These are phyloP conservation scores for Aspergillus brasiliensis DNA, from an alignment of 2,329 filamentous ascomycete genomes.

Conservation along the genomic window DNA sequence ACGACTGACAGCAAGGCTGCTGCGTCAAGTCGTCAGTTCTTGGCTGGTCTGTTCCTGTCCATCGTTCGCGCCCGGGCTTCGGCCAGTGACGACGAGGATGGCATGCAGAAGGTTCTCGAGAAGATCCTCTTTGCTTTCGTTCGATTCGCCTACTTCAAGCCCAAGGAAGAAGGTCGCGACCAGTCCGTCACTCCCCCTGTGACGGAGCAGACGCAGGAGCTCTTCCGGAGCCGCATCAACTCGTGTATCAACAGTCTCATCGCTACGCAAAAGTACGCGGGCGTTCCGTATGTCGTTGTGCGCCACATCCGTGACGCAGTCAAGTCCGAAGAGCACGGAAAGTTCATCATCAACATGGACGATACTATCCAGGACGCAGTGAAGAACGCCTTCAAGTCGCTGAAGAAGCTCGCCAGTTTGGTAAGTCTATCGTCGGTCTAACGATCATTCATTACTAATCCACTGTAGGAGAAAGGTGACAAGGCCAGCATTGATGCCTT, in stretches of 20 bases:
- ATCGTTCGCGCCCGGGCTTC: conserved; percentile 48
- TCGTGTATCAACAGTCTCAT: conserved; percentile 58
- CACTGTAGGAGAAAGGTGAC: conserved; percentile 53
- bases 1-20: conserved; percentile 49
- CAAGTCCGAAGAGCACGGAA: conserved; percentile 38
- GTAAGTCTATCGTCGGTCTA: conserved; percentile 21
- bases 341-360: conserved; percentile 53
- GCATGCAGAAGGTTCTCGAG: conserved; percentile 46
- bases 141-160: conserved; percentile 54
- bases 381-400: conserved; percentile 45
- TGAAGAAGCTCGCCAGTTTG: conserved; percentile 42
- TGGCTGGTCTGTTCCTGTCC: conserved; percentile 57
- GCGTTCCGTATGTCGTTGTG: conserved; percentile 45
- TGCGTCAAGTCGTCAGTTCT: conserved; percentile 49
- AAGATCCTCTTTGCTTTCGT: conserved; percentile 50
- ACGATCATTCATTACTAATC: conserved; percentile 16
- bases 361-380: conserved; percentile 46
- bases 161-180: conserved; percentile 26
- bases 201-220: conserved; percentile 50
- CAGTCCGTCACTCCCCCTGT: conserved; percentile 47
- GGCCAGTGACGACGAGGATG: conserved; percentile 33
- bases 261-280: conserved; percentile 39
- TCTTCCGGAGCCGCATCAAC: conserved; percentile 58
- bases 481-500: conserved; percentile 61
- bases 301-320: conserved; percentile 43